These are phyloP conservation scores for Candida tammaniensis DNA, from an alignment of 805 yeast genomes.

Conservation along the genomic window DNA sequence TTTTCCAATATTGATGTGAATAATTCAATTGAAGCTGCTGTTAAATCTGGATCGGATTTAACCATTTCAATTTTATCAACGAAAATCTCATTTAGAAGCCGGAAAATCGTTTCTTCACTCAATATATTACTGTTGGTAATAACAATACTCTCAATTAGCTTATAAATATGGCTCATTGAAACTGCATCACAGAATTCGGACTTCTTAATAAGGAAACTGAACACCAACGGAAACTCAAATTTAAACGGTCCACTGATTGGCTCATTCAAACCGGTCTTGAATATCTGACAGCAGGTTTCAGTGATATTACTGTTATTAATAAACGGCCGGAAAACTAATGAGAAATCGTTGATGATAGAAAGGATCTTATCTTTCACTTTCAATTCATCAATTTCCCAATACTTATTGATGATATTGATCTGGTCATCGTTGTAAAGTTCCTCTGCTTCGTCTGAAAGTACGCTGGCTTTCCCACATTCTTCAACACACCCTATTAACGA, in stretches of 20 bases:
- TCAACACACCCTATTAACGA: constrained; percentile 62
- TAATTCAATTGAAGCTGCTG: constrained; percentile 51
- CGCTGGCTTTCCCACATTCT: constrained; percentile 71
- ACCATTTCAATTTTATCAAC: constrained; percentile 32
- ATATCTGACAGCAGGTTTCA: constrained; percentile 61
- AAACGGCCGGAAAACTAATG: constrained; percentile 36
- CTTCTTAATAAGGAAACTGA: constrained; percentile 38
- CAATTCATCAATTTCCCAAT: constrained; percentile 51
- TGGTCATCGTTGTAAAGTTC: constrained; percentile 36
- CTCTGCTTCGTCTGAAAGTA: constrained; percentile 52
- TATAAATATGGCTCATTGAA: constrained; percentile 43
- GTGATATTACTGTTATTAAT: constrained; percentile 48
- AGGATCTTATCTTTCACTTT: constrained; percentile 42
- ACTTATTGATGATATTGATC: constrained; percentile 23
- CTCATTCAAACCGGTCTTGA: constrained; percentile 66
- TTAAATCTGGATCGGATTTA: constrained; percentile 55
- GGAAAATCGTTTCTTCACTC: constrained; percentile 28
- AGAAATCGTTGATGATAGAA: constrained; percentile 38
- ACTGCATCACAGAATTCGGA: constrained; percentile 22
- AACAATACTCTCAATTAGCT: constrained; percentile 44
- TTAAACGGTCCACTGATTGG: constrained; percentile 64
- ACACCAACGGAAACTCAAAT: constrained; percentile 39
- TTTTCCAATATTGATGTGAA: constrained; percentile 48
- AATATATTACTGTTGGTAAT: constrained; percentile 32
- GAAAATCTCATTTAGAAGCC: constrained; percentile 39